Percentiles rank a stretch among this genome's conserved stretches.
Evolutionary conservation across 805 yeast genomes (phyloP).

Genomic region (Komagataella kurtzmanii): DNA sequence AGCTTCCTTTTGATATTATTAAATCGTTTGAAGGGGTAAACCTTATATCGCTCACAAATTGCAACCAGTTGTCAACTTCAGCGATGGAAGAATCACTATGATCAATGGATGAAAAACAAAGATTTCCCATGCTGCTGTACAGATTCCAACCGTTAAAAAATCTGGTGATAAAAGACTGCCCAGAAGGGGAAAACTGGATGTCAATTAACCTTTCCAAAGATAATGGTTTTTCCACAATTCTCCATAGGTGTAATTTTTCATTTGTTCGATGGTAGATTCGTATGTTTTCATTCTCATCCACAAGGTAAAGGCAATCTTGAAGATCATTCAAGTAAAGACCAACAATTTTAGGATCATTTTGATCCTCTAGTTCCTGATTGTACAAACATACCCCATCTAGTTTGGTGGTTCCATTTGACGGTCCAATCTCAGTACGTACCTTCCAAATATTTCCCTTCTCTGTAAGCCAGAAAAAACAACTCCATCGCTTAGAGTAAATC

Average conservation of each 20-base stretch:
- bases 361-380: not conserved
- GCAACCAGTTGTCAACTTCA: constrained; percentile 6
- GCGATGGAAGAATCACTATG: constrained; percentile 6
- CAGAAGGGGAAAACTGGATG: constrained; percentile 13
- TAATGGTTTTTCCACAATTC: constrained; percentile 20
- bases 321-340: constrained; percentile 24
- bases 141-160: constrained; percentile 31
- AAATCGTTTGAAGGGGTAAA: constrained; percentile 9
- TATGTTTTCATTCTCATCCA: constrained; percentile 20
- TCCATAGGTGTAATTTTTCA: constrained; percentile 15
- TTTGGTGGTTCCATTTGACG: not conserved
- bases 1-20: constrained; percentile 7
- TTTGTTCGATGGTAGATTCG: constrained; percentile 22
- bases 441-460: constrained; percentile 17
- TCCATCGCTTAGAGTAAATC: constrained; percentile 10
- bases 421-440: constrained; percentile 5
- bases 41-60: constrained; percentile 6
- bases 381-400: not conserved
- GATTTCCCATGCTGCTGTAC: constrained; percentile 32
- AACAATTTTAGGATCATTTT: constrained; percentile 5
- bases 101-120: constrained; percentile 26
- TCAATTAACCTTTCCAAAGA: constrained; percentile 18
- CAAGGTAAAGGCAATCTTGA: constrained; percentile 25
- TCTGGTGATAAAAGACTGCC: constrained; percentile 13
- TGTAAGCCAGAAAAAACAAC: constrained; percentile 17